Conservation (phyloP, 345 rosid species). For the Boechera divaricarpa region DNA sequence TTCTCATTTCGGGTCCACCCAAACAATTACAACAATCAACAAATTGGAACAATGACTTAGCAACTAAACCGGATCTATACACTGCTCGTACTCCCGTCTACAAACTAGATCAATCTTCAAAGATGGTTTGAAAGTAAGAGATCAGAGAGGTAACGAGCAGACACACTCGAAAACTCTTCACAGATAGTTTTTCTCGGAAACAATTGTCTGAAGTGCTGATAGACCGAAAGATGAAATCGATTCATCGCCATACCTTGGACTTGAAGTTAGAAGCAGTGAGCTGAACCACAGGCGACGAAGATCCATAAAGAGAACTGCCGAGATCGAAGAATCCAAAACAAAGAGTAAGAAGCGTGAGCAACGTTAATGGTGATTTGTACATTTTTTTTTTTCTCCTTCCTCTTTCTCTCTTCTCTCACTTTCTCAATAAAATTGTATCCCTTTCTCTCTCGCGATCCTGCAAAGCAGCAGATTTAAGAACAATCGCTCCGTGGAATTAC, state of each 20-base stretch:
- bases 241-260: conserved; percentile 67
- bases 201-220: neutral
- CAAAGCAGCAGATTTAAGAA: conserved; percentile 39
- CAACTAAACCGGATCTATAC: conserved; percentile 25
- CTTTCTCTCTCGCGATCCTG: conserved; percentile 3
- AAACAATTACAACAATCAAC: neutral
- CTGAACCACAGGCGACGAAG: conserved; percentile 98
- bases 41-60: neutral
- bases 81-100: conserved; percentile 6
- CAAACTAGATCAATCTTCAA: conserved; percentile 32
- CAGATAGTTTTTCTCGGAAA: neutral
- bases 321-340: conserved; percentile 38
- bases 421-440: conserved; percentile 34
- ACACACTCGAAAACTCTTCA: neutral
- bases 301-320: conserved; percentile 72
- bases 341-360: conserved; percentile 42
- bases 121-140: neutral
- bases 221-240: conserved; percentile 26
- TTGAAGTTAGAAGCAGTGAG: conserved; percentile 96
- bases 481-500: conserved; percentile 46
- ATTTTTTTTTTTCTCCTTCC: conserved; percentile 39
- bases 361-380: conserved; percentile 47
- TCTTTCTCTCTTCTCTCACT: conserved; percentile 27
- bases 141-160: neutral
- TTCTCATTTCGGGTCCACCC: conserved; percentile 11